Evolutionary conservation across 1,284 basidiomycete species (phyloP).

Genomic region (Ceratorhiza oryzae-sativae): DNA sequence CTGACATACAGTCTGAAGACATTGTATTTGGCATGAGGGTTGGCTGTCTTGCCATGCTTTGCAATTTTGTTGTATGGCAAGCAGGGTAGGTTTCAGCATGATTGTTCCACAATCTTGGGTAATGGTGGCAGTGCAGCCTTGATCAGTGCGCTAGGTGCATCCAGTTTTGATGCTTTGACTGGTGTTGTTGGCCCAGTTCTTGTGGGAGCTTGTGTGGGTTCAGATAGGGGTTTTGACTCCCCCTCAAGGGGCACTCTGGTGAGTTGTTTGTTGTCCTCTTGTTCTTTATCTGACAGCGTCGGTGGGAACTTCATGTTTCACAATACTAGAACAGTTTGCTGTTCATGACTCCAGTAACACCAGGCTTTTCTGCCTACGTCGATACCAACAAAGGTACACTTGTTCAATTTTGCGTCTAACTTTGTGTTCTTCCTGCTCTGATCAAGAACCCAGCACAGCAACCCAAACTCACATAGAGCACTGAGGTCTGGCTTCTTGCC

Average conservation of each 20-base stretch:
- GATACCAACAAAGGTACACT: not conserved
- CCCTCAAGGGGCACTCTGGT: not conserved
- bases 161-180: not conserved
- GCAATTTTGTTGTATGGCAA: not conserved
- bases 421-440: constrained; percentile 2
- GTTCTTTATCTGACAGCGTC: not conserved
- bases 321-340: not conserved
- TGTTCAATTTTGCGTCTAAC: constrained; percentile 12
- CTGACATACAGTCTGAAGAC: not conserved
- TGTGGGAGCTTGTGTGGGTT: not conserved
- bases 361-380: not conserved
- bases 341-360: not conserved
- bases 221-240: not conserved
- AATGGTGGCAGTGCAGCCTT: not conserved
- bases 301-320: not conserved
- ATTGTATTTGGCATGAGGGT: not conserved
- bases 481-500: constrained; percentile 45
- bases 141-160: not conserved
- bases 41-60: not conserved
- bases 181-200: not conserved
- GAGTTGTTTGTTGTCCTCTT: not conserved
- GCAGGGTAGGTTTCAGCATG: not conserved
- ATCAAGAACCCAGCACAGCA: constrained; percentile 1
- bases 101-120: not conserved
- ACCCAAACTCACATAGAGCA: constrained; percentile 42